Evolutionary conservation across 2,329 filamentous ascomycete species (phyloP), one percentile per base, ranked within the genome.

Genomic region (Epichloe brachyelytri): DNA sequence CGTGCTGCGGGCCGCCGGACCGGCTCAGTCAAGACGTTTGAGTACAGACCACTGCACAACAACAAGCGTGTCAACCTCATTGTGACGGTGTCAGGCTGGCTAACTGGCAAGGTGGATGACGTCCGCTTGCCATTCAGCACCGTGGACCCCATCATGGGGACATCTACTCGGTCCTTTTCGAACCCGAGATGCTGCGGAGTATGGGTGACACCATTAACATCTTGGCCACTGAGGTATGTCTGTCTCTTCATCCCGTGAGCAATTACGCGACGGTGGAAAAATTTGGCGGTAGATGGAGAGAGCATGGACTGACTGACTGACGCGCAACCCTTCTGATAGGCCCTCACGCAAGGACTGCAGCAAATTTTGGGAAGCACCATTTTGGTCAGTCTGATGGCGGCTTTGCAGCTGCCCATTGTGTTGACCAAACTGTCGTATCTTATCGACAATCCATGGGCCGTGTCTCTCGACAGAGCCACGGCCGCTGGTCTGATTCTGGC

Each of bases 151-250:
- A 80, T 97, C 56, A 98, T 98, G 93, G 93, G 12, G 93, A 98
- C 63, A 83, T 98, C 15, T 98, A 98, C 70, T 96, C 91, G 0
- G 84, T 98, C 11, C 74, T 94, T 53, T 98, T 93, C 90, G 93
- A 98, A 67, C 94, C 93, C 3, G 93, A 98, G 64, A 95, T 98
- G 90, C 77, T 98, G 63, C 85, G 82, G 59, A 95, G 88, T 68
- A 98, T 96, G 84, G 93, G 93, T 78, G 88, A 93, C 65, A 98
- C 93, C 44, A 97, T 98, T 62, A 96, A 96, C 61, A 97, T 98
- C 68, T 74, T 98, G 56, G 93, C 93, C 52, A 98, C 93, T 36
- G 93, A 98, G 80, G 88, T 91, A 69, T 69, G 78, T 79, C 37
- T 30, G 11, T 7, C 14, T 12, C 40, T 30, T 34, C 14, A 6